Base-by-base conservation (phyloP, 306 rosid genomes). In the Rosa persica region DNA sequence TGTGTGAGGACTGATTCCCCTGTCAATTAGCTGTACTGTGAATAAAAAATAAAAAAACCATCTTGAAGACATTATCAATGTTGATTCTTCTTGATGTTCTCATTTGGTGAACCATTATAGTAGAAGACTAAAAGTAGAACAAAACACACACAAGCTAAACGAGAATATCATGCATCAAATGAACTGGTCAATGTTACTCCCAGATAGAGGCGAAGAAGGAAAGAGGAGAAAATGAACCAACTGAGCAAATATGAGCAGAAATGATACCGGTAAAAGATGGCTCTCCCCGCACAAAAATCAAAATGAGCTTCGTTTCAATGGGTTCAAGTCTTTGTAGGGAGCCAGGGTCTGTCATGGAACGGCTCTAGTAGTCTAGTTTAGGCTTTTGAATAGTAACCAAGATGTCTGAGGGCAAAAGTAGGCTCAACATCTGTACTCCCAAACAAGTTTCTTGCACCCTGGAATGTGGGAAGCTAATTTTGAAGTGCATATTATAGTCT, bases 11-110 rank as follows among this genome's bases (percentile, higher is more conserved):
- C 70, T 60, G 1, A 9, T 69, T 69, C 38, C 30, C 7, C 39
- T 43, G 55, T 44, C 19, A n/a, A 13, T 5, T 46, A 70, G 74
- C 74, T 22, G 47, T 66, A 40, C 12, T 44, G 30, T 46, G 55
- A 44, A 22, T 43, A 42, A 44, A 40, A 40, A n/a, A n/a, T 43
- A 43, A 42, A 4, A 13, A 27, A 9, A 65, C 70, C 0, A 22
- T 39, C 72, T n/a, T 42, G 72, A 68, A 42, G 72, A 68, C 30
- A 68, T 68, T 8, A 40, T n/a, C 51, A 66, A 19, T 66, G 36
- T 12, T 68, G 49, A 68, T 20, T 67, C 72, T 67, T 22, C 8
- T 5, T 12, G 20, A 2, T 67, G 51, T 68, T 42, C 72, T 68
- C 72, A 42, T 68, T 68, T 20, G 34, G 23, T 23, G 10, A 42